Percentiles rank a stretch among this genome's conserved stretches.
These are phyloP conservation scores for Nemania sp. DNA, from an alignment of 2,329 filamentous ascomycete species.

Conservation along the genomic window DNA sequence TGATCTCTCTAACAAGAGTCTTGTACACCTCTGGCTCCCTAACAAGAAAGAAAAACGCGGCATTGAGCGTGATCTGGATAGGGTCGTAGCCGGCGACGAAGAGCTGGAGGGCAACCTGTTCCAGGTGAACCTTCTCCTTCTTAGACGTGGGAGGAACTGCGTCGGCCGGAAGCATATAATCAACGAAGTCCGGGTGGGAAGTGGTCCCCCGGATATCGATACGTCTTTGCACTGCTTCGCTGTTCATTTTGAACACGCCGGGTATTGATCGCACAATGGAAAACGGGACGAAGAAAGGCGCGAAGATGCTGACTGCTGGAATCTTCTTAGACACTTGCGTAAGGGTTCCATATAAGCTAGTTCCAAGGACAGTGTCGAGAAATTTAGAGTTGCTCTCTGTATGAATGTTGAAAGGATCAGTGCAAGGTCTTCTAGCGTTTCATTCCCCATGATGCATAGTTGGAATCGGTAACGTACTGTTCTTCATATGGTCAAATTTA, in stretches of 20 bases:
- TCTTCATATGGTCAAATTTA: not conserved
- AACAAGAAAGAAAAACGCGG: constrained; percentile 27
- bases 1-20: constrained; percentile 39
- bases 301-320: constrained; percentile 19
- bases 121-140: too few relatives aligned
- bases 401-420: too few relatives aligned
- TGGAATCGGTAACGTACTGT: not conserved
- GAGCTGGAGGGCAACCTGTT: too few relatives aligned
- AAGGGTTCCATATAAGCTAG: constrained; percentile 20
- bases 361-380: constrained; percentile 17
- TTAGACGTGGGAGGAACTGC: not conserved
- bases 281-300: constrained; percentile 17
- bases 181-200: too few relatives aligned
- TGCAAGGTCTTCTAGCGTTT: too few relatives aligned
- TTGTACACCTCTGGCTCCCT: constrained; percentile 32
- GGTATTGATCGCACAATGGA: too few relatives aligned
- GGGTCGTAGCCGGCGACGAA: too few relatives aligned
- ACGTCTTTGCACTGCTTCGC: too few relatives aligned
- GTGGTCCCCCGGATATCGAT: too few relatives aligned
- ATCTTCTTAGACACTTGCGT: constrained; percentile 24
- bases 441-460: too few relatives aligned
- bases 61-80: constrained; percentile 18
- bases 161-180: too few relatives aligned
- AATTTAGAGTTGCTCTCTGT: not conserved
- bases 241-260: too few relatives aligned